These are phyloP conservation scores for Cucurbita pepo DNA, from an alignment of 306 rosid species.

Conservation along the genomic window DNA sequence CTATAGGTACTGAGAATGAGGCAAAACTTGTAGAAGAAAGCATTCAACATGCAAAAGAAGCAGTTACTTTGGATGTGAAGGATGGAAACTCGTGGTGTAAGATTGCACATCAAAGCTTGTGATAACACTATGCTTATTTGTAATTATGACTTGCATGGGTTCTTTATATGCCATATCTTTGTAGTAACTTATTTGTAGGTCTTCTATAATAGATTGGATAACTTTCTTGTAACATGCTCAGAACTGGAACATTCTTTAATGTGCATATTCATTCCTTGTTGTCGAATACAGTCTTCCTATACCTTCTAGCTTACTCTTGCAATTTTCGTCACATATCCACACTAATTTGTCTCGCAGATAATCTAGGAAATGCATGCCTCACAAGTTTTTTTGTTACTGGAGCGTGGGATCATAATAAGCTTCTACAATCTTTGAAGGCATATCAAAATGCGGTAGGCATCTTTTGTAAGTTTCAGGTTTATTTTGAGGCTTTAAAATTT, in stretches of 20 bases:
- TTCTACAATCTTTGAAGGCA: constrained; percentile 76
- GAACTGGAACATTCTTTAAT: background rate
- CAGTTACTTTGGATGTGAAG: constrained; percentile 81
- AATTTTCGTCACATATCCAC: background rate
- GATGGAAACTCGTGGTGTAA: constrained; percentile 96
- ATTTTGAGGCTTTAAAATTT: constrained; percentile 11
- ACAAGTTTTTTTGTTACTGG: constrained; percentile 84
- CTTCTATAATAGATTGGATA: background rate
- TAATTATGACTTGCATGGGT: background rate
- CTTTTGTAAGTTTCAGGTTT: constrained; percentile 11
- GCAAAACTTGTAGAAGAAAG: constrained; percentile 86
- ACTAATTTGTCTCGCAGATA: constrained; percentile 39
- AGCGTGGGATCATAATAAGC: constrained; percentile 82
- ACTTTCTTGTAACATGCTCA: background rate
- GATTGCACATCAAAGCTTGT: constrained; percentile 11
- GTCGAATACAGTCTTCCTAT: background rate
- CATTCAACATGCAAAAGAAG: constrained; percentile 85
- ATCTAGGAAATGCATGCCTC: constrained; percentile 89
- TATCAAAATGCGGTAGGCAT: constrained; percentile 92
- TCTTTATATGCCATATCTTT: background rate
- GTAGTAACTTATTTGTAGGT: background rate
- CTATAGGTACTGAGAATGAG: constrained; percentile 64
- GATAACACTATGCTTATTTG: background rate
- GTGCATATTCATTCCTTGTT: background rate
- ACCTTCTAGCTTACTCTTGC: background rate